phyloP scores from a whole-genome alignment of 108 stramenopile species.

The Skeletonema grethae region DNA sequence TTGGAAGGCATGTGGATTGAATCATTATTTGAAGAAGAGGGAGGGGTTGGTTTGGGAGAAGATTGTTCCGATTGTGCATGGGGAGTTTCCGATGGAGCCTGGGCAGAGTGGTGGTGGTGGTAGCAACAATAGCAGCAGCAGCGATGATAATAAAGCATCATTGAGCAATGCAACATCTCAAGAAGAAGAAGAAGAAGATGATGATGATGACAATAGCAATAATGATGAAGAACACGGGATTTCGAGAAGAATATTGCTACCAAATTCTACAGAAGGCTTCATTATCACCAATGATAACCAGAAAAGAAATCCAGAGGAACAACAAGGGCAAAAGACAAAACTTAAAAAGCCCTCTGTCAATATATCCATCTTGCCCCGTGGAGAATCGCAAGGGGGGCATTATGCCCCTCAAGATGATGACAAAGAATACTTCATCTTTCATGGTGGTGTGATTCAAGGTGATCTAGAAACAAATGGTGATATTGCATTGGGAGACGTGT shows the following conservation, averaged over 20 bases:
- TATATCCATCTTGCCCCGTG: conserved; percentile 24
- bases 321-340: not conserved
- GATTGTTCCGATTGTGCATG: conserved; percentile 26
- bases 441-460: conserved; percentile 38
- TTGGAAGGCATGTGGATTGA: conserved; percentile 34
- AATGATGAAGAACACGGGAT: not conserved
- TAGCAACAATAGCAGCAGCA: no score
- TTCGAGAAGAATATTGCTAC: not conserved
- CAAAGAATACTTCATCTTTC: conserved; percentile 34
- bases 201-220: not conserved
- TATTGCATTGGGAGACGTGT: conserved; percentile 44
- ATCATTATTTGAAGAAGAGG: conserved; percentile 11
- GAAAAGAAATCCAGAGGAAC: not conserved
- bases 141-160: not conserved
- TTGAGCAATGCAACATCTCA: not conserved
- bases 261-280: not conserved
- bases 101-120: not conserved
- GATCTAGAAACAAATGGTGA: conserved; percentile 4
- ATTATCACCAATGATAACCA: not conserved
- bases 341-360: not conserved
- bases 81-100: not conserved
- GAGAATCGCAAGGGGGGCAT: conserved; percentile 49
- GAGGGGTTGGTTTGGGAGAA: conserved; percentile 33
- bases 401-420: conserved; percentile 7
- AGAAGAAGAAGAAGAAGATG: not conserved